These are phyloP conservation scores for Phytophthora brassicae DNA, from an alignment of 352 stramenopile species.

Conservation along the genomic window DNA sequence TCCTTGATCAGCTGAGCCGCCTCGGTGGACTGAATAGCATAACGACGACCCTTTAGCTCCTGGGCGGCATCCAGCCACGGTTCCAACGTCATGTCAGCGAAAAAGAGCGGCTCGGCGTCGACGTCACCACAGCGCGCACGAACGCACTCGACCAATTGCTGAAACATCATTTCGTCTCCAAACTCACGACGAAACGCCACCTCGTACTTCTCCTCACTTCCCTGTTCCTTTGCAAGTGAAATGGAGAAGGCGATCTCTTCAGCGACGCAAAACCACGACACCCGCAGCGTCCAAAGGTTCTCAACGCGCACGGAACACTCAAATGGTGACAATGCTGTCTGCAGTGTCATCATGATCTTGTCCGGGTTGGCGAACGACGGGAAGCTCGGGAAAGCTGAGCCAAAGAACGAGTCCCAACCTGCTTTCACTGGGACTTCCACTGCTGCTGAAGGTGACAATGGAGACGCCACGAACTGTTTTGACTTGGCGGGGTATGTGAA, in stretches of 20 bases:
- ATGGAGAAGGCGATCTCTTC: slow-evolving; percentile 68
- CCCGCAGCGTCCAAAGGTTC: slow-evolving; percentile 47
- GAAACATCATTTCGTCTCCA: slow-evolving; percentile 62
- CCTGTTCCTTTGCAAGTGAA: slow-evolving; percentile 45
- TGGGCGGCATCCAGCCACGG: slow-evolving; percentile 60
- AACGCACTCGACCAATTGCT: slow-evolving; percentile 53
- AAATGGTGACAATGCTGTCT: slow-evolving; percentile 45
- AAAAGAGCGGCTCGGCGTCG: slow-evolving; percentile 58
- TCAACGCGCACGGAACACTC: slow-evolving; percentile 41
- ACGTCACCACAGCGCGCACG: slow-evolving; percentile 56
- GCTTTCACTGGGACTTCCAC: slow-evolving; percentile 61
- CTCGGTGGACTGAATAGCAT: slow-evolving; percentile 55
- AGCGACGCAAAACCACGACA: slow-evolving; percentile 60
- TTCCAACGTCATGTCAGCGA: slow-evolving; percentile 51
- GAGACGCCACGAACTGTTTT: slow-evolving; percentile 32
- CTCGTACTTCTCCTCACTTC: slow-evolving; percentile 37
- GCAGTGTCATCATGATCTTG: slow-evolving; percentile 56
- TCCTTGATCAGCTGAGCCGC: slow-evolving; percentile 53
- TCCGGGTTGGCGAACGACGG: slow-evolving; percentile 37
- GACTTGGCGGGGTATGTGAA: neutral
- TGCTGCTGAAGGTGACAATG: slow-evolving; percentile 50
- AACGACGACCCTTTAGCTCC: slow-evolving; percentile 49
- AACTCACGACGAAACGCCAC: slow-evolving; percentile 56
- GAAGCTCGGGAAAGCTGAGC: slow-evolving; percentile 56
- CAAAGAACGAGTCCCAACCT: slow-evolving; percentile 40